These are phyloP conservation scores for Francoa sonchifolia DNA, from an alignment of 441 rosid genomes.

Conservation along the genomic window DNA sequence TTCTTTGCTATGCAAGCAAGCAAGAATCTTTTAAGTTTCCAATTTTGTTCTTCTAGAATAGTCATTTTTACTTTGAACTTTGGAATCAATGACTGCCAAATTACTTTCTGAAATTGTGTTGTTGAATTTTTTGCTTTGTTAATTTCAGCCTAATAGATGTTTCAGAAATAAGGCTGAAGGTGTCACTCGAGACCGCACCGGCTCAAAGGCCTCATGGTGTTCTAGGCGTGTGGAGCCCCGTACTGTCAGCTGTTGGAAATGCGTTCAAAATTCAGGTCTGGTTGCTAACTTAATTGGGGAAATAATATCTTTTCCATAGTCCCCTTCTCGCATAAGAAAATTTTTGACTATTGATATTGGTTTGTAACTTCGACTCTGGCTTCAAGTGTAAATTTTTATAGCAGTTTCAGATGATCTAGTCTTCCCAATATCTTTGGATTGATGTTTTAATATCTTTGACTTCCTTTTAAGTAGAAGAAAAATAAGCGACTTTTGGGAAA, in stretches of 20 bases:
- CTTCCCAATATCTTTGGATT: no score
- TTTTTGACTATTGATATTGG: no score
- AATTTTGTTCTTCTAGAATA: not conserved
- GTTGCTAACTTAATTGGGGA: no score
- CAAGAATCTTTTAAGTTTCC: not conserved
- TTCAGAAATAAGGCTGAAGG: conserved; percentile 87
- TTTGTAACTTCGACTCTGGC: no score
- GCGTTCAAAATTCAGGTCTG: conserved; percentile 92
- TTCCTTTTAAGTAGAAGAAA: no score
- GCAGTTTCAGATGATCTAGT: no score
- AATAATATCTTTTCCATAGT: no score
- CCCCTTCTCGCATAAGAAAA: no score
- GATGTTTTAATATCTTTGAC: no score
- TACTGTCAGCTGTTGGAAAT: conserved; percentile 94
- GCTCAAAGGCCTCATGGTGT: conserved; percentile 91
- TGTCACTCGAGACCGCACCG: conserved; percentile 84
- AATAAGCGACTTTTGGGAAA: no score
- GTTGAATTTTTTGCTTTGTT: conserved; percentile 7
- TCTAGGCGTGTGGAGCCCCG: conserved; percentile 97
- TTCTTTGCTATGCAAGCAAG: not conserved
- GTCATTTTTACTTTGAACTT: conserved; percentile 6
- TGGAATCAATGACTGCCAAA: not conserved
- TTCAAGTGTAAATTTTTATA: no score
- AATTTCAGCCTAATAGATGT: conserved; percentile 84
- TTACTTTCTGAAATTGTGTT: conserved; percentile 4